Evolutionary conservation across 139 green algal species (phyloP).

Genomic region (Eudorina sp.): DNA sequence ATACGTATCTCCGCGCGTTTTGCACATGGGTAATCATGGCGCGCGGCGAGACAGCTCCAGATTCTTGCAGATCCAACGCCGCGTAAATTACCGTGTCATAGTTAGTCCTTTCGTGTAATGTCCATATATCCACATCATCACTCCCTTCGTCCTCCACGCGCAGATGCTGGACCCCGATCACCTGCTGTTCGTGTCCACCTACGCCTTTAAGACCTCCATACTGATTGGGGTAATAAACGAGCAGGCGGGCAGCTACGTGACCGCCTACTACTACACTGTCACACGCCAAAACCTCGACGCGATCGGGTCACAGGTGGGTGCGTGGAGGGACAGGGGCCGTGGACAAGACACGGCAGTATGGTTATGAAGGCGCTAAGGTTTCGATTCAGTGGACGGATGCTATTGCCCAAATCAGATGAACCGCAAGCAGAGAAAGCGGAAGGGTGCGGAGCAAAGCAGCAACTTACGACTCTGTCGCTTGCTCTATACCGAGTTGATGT

Average conservation of each 20-base stretch:
- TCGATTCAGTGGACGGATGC: not conserved
- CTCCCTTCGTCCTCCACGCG: not conserved
- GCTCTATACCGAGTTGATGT: too few relatives aligned
- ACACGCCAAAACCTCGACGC: not conserved
- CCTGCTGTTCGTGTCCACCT: not conserved
- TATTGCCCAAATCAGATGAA: not conserved
- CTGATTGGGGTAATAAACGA: not conserved
- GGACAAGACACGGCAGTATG: too few relatives aligned
- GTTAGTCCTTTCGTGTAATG: not conserved
- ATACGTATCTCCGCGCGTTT: too few relatives aligned
- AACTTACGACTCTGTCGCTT: not conserved
- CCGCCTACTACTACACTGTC: not conserved
- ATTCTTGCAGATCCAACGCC: not conserved
- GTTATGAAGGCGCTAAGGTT: not conserved
- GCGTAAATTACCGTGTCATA: not conserved
- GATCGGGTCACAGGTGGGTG: slow-evolving; percentile 2
- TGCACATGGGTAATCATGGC: not conserved
- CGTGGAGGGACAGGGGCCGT: too few relatives aligned
- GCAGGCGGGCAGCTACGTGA: not conserved
- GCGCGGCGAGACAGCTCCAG: too few relatives aligned
- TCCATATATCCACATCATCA: not conserved
- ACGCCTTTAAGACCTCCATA: not conserved
- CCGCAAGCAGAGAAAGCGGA: not conserved
- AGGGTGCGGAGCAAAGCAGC: not conserved
- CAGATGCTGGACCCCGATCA: not conserved